A percentile compares a stretch with the other conserved stretches of the same genome.
Conservation (phyloP, 441 rosid species). For the Corymbia citriodora region DNA sequence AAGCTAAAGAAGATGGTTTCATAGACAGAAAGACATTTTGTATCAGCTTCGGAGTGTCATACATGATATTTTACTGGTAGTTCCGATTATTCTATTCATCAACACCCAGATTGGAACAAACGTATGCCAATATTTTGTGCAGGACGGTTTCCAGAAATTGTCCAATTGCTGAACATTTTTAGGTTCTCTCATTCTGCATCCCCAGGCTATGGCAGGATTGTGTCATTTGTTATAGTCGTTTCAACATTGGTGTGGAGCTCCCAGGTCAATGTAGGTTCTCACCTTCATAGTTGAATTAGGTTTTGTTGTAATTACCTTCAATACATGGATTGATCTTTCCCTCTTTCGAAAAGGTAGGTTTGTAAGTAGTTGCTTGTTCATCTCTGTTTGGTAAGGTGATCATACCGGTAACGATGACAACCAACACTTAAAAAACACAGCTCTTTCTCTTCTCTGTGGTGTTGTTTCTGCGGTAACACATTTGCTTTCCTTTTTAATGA, state of each 20-base stretch:
- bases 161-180: not conserved
- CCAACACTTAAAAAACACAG: not conserved
- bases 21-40: not conserved
- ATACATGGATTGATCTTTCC: not conserved
- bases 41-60: not conserved
- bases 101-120: not conserved
- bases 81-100: accelerated
- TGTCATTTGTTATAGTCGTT: not conserved
- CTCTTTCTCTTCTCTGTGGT: not conserved
- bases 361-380: not conserved
- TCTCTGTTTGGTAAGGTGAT: not conserved
- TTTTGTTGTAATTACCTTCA: not conserved
- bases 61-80: accelerated
- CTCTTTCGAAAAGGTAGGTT: not conserved
- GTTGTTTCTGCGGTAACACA: not conserved
- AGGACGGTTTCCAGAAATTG: not conserved
- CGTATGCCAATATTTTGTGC: not conserved
- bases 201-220: accelerated
- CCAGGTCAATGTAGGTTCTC: not conserved
- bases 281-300: not conserved
- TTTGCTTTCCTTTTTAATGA: not conserved
- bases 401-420: not conserved
- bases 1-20: not conserved
- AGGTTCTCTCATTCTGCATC: not conserved
- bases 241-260: not conserved